Conservation (phyloP, 257 asterid species). For the Ballota nigra region DNA sequence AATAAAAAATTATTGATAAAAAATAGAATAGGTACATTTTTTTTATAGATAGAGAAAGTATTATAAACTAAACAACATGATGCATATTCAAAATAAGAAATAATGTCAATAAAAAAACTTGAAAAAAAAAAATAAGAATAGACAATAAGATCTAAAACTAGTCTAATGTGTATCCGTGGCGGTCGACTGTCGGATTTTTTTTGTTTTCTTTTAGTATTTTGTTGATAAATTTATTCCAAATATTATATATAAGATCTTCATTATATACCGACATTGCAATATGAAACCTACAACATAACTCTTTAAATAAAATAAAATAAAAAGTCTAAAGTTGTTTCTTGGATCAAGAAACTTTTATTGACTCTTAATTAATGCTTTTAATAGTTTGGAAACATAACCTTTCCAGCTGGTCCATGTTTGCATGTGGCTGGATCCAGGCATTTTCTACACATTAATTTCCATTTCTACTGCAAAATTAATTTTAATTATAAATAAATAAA, state of each 20-base stretch:
- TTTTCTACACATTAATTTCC: not conserved
- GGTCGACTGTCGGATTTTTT: not conserved
- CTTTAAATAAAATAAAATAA: not conserved
- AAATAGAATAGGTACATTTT: too few relatives aligned
- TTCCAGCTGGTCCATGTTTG: slow-evolving; percentile 18
- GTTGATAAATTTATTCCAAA: not conserved
- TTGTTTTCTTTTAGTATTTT: not conserved
- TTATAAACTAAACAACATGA: too few relatives aligned
- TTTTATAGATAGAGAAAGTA: too few relatives aligned
- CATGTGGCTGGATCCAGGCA: slow-evolving; percentile 15
- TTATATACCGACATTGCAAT: not conserved
- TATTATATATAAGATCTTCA: not conserved
- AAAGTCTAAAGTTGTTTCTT: not conserved
- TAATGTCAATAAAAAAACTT: too few relatives aligned
- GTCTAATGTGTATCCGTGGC: not conserved
- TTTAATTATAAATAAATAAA: too few relatives aligned
- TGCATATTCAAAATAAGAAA: too few relatives aligned
- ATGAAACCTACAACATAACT: not conserved
- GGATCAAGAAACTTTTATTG: slow-evolving; percentile 16
- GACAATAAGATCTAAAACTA: too few relatives aligned
- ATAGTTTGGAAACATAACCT: not conserved
- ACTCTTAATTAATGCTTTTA: not conserved
- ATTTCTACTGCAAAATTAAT: not conserved
- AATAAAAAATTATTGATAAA: too few relatives aligned
- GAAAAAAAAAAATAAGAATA: too few relatives aligned